Base-by-base conservation (phyloP, 192 early-diverging fungal genomes). In the Mortierella alpina region DNA sequence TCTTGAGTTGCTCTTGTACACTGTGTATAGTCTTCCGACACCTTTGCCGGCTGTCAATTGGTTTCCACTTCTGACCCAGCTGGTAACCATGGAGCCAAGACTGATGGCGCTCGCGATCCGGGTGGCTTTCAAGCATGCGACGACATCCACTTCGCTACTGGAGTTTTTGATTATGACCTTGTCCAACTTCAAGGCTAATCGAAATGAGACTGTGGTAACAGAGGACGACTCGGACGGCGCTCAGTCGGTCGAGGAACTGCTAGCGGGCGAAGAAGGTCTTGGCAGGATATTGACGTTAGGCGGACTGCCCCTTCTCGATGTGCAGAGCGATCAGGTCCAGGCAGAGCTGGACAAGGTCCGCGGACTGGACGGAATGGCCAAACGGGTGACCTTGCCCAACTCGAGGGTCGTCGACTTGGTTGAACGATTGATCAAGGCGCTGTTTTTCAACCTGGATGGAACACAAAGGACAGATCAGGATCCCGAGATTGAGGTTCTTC, bases 11-110 rank as follows among this genome's bases (percentile, higher is more conserved):
- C 42, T 85, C 11, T 45, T 88, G 18, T 61, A 59, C 17, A 70
- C 73, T 12, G 60, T 86, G 0, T 63, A 63, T 20, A 52, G 73
- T 2, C 72, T 84, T 1, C 68, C 84, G 10, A 82, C 74, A 9
- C 82, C 84, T 5, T 61, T 90, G 15, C 87, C 88, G 15, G 75
- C 87, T 17, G 87, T 90, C 8, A 88, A 90, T 46, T 90, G 88
- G 88, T 90, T 84, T 55, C 65, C 81, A 6, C 45, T 85, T 17
- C 48, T 88, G 39, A 69, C 56, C 7, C 72, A 75, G 20, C n/a
- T 87, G 15, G 23, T 59, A 4, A 53, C 68, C 9, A 52, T 66
- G 23, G 67, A 71, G 55, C 84, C 79, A 0, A 15, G 65, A 41
- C 31, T 85, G 54, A 48, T 73, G 20, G 52, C 60, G 15, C 47